Evolutionary conservation across 441 rosid genomes (phyloP), one percentile per base, ranked within the genome.

Genomic region (Erodium texanum): DNA sequence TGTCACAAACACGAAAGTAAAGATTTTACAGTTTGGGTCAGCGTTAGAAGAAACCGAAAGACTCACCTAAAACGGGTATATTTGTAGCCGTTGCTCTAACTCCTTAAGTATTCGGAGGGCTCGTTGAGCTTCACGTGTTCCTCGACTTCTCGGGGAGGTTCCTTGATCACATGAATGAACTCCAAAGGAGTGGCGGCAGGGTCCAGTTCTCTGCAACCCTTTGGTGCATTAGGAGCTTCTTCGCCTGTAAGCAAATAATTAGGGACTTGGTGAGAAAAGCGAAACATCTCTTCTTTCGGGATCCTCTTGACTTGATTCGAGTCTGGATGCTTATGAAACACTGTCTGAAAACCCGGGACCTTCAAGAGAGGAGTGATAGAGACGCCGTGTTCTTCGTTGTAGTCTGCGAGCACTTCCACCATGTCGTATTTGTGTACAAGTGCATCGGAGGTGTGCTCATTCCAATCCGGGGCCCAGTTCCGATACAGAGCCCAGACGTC

Each of bases 191-290:
- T 84, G 58, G 99, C 99, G n/a, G 99, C 98, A 0, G 98, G 97
- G 80, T 95, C 99, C 56, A 92, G 81, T 66, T 95, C 99, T 73
- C 84, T 73, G 71, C 75, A 87, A 66, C 97, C 99, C 43, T 58
- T 71, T 5, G 87, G 90, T 66, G 87, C 89, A 32, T 86, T 80
- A 0, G 62, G 79, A 68, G 86, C 96, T 82, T 95, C 98, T 65
- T 81, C 74, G 19, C 97, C 97, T 0, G 89, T 87, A 36, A 95
- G 97, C 76, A 86, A 59, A 75, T 73, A 80, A 68, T 84, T 74
- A 9, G 98, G 99, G 41, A 95, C 97, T 76, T 84, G 93, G 71
- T 95, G 99, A 20, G 99, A 95, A 80, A 95, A 92, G n/a, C 95
- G 81, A 58, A 95, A 86, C 95, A 92, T 90, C 79, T 90, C 96